A percentile compares a stretch with the other conserved stretches of the same genome.
Conservation (phyloP, 768 basidiomycete species). For the Nevesoporus exiguus region DNA sequence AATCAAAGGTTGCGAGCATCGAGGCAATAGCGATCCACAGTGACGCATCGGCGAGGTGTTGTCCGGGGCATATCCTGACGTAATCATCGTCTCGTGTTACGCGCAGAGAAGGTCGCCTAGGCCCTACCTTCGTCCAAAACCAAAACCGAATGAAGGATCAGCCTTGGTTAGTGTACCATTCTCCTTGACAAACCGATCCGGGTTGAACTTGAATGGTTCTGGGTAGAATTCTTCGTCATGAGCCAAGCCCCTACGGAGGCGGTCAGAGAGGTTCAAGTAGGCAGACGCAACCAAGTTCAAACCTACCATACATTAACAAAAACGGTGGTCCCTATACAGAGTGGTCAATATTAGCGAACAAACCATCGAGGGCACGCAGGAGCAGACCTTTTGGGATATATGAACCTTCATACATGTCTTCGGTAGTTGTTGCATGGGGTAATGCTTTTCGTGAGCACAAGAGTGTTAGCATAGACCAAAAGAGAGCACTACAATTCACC, state of each 20-base stretch:
- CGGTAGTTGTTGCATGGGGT: constrained; percentile 19
- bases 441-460: constrained; percentile 11
- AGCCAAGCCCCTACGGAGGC: constrained; percentile 34
- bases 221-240: constrained; percentile 38
- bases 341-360: not conserved
- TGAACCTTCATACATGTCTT: constrained; percentile 25
- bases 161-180: constrained; percentile 15
- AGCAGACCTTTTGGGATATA: constrained; percentile 25
- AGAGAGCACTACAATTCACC: constrained; percentile 13
- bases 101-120: not conserved
- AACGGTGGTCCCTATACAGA: constrained; percentile 16
- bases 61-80: constrained; percentile 23
- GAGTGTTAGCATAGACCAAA: constrained; percentile 1
- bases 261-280: not conserved
- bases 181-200: constrained; percentile 35
- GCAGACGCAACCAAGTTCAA: not conserved
- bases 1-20: constrained; percentile 25
- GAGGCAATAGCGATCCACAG: constrained; percentile 25
- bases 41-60: constrained; percentile 21
- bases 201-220: constrained; percentile 39
- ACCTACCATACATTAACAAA: constrained; percentile 25
- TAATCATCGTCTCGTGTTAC: not conserved
- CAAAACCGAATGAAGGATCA: constrained; percentile 15
- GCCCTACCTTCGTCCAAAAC: constrained; percentile 28
- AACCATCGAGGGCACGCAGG: not conserved